phyloP scores from a whole-genome alignment of 768 basidiomycete genomes.

The Kwoniella sp. region DNA sequence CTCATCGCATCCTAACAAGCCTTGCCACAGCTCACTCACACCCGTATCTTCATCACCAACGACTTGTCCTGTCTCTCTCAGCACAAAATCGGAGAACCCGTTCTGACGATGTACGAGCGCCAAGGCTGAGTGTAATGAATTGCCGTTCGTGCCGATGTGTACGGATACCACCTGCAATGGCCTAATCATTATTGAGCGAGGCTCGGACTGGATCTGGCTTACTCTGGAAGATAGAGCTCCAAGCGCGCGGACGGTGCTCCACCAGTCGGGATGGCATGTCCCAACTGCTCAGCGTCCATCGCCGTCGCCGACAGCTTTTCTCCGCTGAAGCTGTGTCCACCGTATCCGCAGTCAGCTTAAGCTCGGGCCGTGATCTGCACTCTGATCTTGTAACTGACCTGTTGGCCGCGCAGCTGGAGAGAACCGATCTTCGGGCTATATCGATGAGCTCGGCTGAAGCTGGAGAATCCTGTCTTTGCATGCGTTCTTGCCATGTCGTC shows the following conservation, averaged over 20 bases:
- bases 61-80: conserved; percentile 40
- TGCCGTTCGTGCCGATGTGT: conserved; percentile 10
- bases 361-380: too few species aligned
- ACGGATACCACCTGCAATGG: conserved; percentile 36
- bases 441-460: neutral
- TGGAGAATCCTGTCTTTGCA: neutral
- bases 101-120: conserved; percentile 30
- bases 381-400: conserved; percentile 25
- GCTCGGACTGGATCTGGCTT: conserved; percentile 15
- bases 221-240: conserved; percentile 46
- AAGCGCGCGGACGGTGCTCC: neutral
- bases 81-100: conserved; percentile 31
- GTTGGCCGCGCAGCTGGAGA: conserved; percentile 35
- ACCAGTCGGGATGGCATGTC: conserved; percentile 6
- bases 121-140: conserved; percentile 25
- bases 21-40: conserved; percentile 38
- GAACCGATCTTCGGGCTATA: conserved; percentile 31
- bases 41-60: conserved; percentile 40
- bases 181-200: conserved; percentile 16
- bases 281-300: conserved; percentile 39
- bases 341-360: conserved; percentile 1
- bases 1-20: conserved; percentile 38
- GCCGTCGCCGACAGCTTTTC: conserved; percentile 13
- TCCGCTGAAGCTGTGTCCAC: conserved; percentile 33
- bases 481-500: conserved; percentile 14